These are phyloP conservation scores for Spirogloea muscicola DNA, from an alignment of 139 green algal genomes.

Conservation along the genomic window DNA sequence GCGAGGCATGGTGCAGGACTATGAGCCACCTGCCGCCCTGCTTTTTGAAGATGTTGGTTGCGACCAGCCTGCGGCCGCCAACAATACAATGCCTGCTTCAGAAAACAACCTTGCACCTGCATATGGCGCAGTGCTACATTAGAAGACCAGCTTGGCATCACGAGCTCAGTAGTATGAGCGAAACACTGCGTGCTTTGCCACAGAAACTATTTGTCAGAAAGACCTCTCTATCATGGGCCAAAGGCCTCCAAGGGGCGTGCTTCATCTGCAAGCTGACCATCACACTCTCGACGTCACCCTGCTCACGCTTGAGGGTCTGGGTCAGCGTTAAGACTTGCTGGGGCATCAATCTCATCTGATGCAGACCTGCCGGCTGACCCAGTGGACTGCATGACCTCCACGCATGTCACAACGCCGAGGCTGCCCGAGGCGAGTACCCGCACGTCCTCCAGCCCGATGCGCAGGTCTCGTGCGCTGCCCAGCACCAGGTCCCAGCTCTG, in stretches of 20 bases:
- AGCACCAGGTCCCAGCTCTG: constrained; percentile 75
- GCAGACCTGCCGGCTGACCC: constrained; percentile 31
- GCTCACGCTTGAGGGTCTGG: background rate
- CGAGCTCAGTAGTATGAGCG: constrained; percentile 58
- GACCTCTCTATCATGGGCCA: too few relatives aligned
- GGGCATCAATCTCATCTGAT: too few relatives aligned
- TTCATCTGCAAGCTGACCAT: too few relatives aligned
- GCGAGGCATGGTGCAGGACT: constrained; percentile 68
- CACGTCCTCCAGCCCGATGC: constrained; percentile 71
- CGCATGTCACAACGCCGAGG: constrained; percentile 68
- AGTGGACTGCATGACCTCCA: constrained; percentile 66
- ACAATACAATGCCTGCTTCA: background rate
- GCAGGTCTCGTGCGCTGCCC: constrained; percentile 49
- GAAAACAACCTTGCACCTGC: background rate
- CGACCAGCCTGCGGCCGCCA: constrained; percentile 57
- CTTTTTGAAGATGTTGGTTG: constrained; percentile 86
- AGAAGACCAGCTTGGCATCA: background rate
- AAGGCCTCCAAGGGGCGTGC: too few relatives aligned
- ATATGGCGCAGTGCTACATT: background rate
- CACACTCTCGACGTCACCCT: too few relatives aligned
- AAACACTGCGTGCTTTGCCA: too few relatives aligned
- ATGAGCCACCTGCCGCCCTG: constrained; percentile 70
- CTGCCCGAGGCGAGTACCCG: constrained; percentile 56
- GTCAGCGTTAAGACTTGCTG: constrained; percentile 57
- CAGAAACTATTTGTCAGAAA: too few relatives aligned